These are phyloP conservation scores for Candida chilensis DNA, from an alignment of 805 yeast genomes.

Conservation along the genomic window DNA sequence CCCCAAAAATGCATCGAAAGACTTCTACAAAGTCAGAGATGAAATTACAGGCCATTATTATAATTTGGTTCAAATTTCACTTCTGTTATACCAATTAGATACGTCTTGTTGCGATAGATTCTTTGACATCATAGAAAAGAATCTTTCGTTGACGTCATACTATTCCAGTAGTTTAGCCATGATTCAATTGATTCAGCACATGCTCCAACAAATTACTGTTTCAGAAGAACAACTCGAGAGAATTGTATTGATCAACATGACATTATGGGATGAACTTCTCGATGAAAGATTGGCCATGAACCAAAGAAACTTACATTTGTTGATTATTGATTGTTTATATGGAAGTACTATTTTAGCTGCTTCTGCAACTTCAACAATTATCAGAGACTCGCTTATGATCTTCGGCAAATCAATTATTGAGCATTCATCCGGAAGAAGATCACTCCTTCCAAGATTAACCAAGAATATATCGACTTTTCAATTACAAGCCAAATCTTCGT, in stretches of 20 bases:
- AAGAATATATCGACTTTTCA: conserved; percentile 36
- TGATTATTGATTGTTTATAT: too few species aligned
- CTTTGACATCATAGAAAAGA: too few species aligned
- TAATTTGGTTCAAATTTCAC: conserved; percentile 2
- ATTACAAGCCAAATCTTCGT: conserved; percentile 12
- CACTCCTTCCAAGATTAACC: conserved; percentile 55
- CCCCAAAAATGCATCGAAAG: conserved; percentile 8
- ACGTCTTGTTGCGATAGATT: neutral
- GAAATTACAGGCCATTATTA: conserved; percentile 21
- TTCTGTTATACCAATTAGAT: neutral
- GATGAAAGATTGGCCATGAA: conserved; percentile 53
- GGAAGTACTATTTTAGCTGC: too few species aligned
- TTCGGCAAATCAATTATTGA: conserved; percentile 38
- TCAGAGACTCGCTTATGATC: too few species aligned
- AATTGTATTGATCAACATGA: conserved; percentile 21
- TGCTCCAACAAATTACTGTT: too few species aligned
- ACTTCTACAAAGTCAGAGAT: conserved; percentile 35
- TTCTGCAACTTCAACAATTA: too few species aligned
- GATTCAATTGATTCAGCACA: too few species aligned
- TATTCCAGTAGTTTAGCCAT: neutral
- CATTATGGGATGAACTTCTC: conserved; percentile 51
- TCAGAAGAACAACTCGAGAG: conserved; percentile 5
- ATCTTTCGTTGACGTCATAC: too few species aligned
- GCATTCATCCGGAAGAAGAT: conserved; percentile 53
- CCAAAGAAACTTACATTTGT: conserved; percentile 55